Base-by-base conservation (phyloP, 1,139 yeast species). In the Kazachstania sp. region DNA sequence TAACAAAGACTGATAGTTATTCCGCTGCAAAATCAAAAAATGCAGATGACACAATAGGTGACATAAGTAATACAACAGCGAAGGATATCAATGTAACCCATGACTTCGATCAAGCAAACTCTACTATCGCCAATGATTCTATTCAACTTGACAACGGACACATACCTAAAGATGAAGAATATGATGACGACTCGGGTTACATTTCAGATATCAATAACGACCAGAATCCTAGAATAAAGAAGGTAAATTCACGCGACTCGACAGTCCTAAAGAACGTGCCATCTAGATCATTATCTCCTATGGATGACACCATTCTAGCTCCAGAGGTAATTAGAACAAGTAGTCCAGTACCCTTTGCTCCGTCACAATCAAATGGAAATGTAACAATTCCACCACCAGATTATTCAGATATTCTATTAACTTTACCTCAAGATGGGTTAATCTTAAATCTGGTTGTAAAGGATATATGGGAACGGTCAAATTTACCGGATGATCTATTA, bases 381-480 rank as follows among this genome's bases (percentile, higher is more conserved):
- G 18, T 2, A 15, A 2, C 16, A 8, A 4, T 19, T 9, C 26
- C 39, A 3, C 11, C 39, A 3, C 43, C 43, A 4, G 37, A 31
- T 16, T 31, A 40, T 34, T 31, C 37, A 13, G 43, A 43, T 28
- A 43, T 45, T 15, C 39, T 41, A 28, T 39, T 31, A 13, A 41
- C 36, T 16, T 13, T 61, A 15, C 65, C 65, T 1, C 56, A 60
- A 80, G 86, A 64, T 29, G 69, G 70, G 4, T 47, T 69, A 38
- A 69, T 70, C 51, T 46, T 67, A 23, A 69, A 69, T 9, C 59
- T 80, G 1, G 86, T 87, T 1, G 96, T 86, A 0, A 72, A 81
- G 52, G 79, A 85, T 45, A 70, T 92, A 13, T 92, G 97, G 97
- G 63, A 71, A 34, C 70, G 97, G 44, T 83, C 95, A 43, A 73